Conservation (phyloP, 2,329 filamentous ascomycete genomes). For the Xylariales sp. region DNA sequence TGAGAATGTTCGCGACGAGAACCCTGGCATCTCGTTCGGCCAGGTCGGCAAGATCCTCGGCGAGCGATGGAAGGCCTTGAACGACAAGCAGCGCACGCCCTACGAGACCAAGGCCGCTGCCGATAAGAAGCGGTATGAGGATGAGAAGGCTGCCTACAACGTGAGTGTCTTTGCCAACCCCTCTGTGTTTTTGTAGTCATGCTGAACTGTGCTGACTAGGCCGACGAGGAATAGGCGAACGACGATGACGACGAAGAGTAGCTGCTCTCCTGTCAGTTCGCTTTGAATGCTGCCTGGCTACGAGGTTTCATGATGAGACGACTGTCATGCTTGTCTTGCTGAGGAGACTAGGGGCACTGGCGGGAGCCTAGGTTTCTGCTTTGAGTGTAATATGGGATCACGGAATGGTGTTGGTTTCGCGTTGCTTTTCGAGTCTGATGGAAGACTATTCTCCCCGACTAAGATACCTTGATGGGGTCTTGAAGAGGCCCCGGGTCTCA, state of each 20-base stretch:
- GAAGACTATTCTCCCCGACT: too few species aligned
- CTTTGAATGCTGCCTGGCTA: constrained; percentile 21
- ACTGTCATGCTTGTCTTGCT: constrained; percentile 5
- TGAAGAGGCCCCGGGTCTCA: neutral
- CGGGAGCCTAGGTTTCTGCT: constrained; percentile 7
- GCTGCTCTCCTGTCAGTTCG: constrained; percentile 3
- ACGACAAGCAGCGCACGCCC: constrained; percentile 84
- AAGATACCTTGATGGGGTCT: constrained; percentile 1
- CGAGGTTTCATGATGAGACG: constrained; percentile 7
- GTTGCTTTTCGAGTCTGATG: constrained; percentile 8
- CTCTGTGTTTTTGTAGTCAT: constrained; percentile 11
- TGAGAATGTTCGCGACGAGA: constrained; percentile 96
- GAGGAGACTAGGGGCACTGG: constrained; percentile 4
- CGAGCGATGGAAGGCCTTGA: constrained; percentile 97
- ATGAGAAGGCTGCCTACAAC: constrained; percentile 92
- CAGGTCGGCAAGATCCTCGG: constrained; percentile 98
- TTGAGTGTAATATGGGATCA: constrained; percentile 14
- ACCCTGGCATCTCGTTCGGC: constrained; percentile 95
- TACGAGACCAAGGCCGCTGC: constrained; percentile 95
- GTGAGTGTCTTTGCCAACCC: constrained; percentile 48
- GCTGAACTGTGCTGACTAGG: constrained; percentile 21
- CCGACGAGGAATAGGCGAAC: constrained; percentile 46
- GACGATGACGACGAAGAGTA: constrained; percentile 40
- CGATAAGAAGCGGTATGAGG: constrained; percentile 99
- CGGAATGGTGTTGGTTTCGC: constrained; percentile 12